These are phyloP conservation scores for Colletotrichum karsti DNA, from an alignment of 2,329 filamentous ascomycete genomes.

Conservation along the genomic window DNA sequence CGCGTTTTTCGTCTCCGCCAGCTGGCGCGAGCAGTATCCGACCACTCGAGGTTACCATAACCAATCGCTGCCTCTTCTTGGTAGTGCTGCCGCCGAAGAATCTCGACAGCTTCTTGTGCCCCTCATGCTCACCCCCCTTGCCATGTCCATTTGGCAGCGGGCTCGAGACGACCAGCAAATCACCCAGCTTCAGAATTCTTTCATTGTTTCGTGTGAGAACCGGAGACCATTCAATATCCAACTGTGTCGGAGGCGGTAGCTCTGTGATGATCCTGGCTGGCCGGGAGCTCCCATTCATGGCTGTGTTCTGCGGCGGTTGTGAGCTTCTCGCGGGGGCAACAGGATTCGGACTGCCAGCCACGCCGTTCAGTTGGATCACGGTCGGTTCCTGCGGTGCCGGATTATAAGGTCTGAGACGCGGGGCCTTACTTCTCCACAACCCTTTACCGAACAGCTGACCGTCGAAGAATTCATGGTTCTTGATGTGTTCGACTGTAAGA, in stretches of 20 bases:
- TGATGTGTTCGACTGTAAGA: constrained; percentile 93
- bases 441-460: constrained; percentile 84
- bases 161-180: constrained; percentile 83
- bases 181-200: constrained; percentile 92
- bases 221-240: constrained; percentile 98
- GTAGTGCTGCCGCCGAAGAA: constrained; percentile 93
- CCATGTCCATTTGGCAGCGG: constrained; percentile 79
- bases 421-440: constrained; percentile 90
- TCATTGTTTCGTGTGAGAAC: constrained; percentile 92
- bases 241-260: constrained; percentile 91
- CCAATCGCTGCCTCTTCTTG: constrained; percentile 91
- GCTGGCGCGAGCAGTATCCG: constrained; percentile 90
- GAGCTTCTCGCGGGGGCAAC: constrained; percentile 38
- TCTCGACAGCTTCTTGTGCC: constrained; percentile 87
- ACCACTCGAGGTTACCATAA: constrained; percentile 93
- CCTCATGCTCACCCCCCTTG: constrained; percentile 73
- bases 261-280: constrained; percentile 91
- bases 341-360: constrained; percentile 41
- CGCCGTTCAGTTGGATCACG: constrained; percentile 77
- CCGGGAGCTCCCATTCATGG: constrained; percentile 59
- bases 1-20: constrained; percentile 94
- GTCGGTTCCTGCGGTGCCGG: constrained; percentile 79
- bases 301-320: constrained; percentile 45
- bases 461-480: constrained; percentile 94
- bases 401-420: constrained; percentile 83